Evolutionary conservation across 192 early-diverging fungal genomes (phyloP).

Genomic region (Backusella sp.): DNA sequence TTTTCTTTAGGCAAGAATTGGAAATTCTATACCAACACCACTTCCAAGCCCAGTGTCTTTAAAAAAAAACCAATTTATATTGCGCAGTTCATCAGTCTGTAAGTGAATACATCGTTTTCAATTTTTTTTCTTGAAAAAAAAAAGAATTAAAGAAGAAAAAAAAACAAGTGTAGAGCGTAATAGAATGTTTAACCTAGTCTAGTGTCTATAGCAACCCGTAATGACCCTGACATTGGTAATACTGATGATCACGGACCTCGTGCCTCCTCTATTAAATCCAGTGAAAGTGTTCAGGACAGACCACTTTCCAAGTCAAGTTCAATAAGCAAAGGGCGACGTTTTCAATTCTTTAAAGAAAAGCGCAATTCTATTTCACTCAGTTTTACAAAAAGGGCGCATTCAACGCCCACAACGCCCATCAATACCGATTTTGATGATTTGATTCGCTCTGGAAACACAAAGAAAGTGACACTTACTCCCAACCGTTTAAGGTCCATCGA

Average conservation of each 20-base stretch:
- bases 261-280: constrained; percentile 16
- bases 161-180: not conserved
- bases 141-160: not conserved
- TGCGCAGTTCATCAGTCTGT: constrained; percentile 3
- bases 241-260: constrained; percentile 2
- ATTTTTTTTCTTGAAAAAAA: not conserved
- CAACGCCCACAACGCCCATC: not conserved
- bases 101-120: not conserved
- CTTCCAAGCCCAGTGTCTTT: constrained; percentile 10
- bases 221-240: not conserved
- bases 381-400: not conserved
- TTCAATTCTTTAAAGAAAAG: constrained; percentile 29
- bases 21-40: constrained; percentile 4
- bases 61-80: constrained; percentile 10
- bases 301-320: constrained; percentile 16
- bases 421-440: constrained; percentile 48
- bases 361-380: constrained; percentile 13
- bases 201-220: constrained; percentile 6
- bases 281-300: constrained; percentile 15
- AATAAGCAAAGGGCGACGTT: constrained; percentile 24
- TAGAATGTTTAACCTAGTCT: not conserved
- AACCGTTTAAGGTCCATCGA: constrained; percentile 58
- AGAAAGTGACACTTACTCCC: constrained; percentile 59
- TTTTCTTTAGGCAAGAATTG: not conserved
- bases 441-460: constrained; percentile 53